Conservation (phyloP, 2,329 filamentous ascomycete species). For the Exophiala viscosa region DNA sequence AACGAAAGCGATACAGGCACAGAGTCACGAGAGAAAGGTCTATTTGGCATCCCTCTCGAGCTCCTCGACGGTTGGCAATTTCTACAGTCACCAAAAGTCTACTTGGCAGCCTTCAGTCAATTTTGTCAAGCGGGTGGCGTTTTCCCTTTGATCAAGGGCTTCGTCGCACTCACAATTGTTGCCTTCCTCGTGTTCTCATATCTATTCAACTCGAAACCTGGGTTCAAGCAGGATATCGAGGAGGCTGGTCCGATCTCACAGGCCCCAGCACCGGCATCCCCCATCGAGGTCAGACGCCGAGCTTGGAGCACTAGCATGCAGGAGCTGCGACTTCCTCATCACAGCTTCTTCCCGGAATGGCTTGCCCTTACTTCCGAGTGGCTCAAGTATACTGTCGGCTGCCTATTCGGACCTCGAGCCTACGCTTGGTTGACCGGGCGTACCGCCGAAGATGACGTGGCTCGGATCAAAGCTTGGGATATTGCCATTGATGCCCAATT, state of each 20-base stretch:
- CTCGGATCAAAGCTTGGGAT: slow-evolving; percentile 84
- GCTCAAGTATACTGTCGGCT: slow-evolving; percentile 74
- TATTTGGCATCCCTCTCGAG: slow-evolving; percentile 62
- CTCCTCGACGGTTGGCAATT: slow-evolving; percentile 50
- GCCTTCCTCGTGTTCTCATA: slow-evolving; percentile 57
- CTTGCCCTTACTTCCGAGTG: slow-evolving; percentile 76
- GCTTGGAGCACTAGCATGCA: slow-evolving; percentile 93
- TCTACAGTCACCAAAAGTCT: slow-evolving; percentile 27
- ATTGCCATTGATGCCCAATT: slow-evolving; percentile 92
- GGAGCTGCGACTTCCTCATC: slow-evolving; percentile 83
- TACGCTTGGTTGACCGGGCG: slow-evolving; percentile 77
- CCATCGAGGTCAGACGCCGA: slow-evolving; percentile 78
- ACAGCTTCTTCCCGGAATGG: slow-evolving; percentile 81
- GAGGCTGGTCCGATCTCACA: slow-evolving; percentile 30
- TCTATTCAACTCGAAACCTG: slow-evolving; percentile 54
- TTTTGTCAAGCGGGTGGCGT: slow-evolving; percentile 27
- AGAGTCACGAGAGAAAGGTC: slow-evolving; percentile 62
- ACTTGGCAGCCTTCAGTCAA: slow-evolving; percentile 25
- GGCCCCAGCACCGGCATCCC: slow-evolving; percentile 67
- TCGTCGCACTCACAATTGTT: slow-evolving; percentile 30
- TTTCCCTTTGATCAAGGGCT: slow-evolving; percentile 29
- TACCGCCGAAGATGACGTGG: slow-evolving; percentile 79
- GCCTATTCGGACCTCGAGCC: slow-evolving; percentile 68
- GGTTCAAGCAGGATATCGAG: slow-evolving; percentile 46
- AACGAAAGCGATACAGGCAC: slow-evolving; percentile 62